phyloP scores from a whole-genome alignment of 2,329 filamentous ascomycete species.

The Leptosphaerulina australis region DNA sequence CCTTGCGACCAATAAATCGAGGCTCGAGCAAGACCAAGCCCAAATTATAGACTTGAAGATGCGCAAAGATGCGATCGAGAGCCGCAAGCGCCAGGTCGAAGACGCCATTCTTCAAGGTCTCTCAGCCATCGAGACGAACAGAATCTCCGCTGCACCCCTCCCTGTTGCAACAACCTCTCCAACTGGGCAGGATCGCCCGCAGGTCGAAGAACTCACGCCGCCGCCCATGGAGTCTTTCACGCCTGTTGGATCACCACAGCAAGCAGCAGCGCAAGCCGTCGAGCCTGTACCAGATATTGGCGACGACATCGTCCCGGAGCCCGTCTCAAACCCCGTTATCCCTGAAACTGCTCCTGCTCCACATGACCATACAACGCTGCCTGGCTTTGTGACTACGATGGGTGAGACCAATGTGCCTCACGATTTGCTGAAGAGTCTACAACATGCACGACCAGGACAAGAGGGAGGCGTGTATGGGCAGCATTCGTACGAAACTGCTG shows the following conservation, averaged over 20 bases:
- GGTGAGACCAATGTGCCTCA: conserved; percentile 30
- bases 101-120: conserved; percentile 87
- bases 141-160: conserved; percentile 50
- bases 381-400: conserved; percentile 33
- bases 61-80: conserved; percentile 75
- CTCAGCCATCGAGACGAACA: conserved; percentile 63
- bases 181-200: conserved; percentile 67
- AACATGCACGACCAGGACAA: conserved; percentile 32
- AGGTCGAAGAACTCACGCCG: conserved; percentile 87
- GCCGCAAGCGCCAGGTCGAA: conserved; percentile 87
- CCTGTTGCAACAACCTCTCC: conserved; percentile 29
- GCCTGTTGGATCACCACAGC: conserved; percentile 57
- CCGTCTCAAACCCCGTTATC: conserved; percentile 34
- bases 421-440: conserved; percentile 42
- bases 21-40: conserved; percentile 72
- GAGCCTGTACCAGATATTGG: conserved; percentile 33
- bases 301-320: conserved; percentile 38
- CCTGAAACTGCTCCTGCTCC: conserved; percentile 35
- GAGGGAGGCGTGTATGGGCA: conserved; percentile 33
- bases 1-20: conserved; percentile 72
- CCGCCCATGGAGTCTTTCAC: conserved; percentile 66
- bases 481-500: conserved; percentile 28
- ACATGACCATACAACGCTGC: conserved; percentile 23
- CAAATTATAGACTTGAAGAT: conserved; percentile 67
- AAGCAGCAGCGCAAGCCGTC: conserved; percentile 9